Base-by-base conservation (phyloP, 768 basidiomycete genomes). In the Coprinopsis sp. region DNA sequence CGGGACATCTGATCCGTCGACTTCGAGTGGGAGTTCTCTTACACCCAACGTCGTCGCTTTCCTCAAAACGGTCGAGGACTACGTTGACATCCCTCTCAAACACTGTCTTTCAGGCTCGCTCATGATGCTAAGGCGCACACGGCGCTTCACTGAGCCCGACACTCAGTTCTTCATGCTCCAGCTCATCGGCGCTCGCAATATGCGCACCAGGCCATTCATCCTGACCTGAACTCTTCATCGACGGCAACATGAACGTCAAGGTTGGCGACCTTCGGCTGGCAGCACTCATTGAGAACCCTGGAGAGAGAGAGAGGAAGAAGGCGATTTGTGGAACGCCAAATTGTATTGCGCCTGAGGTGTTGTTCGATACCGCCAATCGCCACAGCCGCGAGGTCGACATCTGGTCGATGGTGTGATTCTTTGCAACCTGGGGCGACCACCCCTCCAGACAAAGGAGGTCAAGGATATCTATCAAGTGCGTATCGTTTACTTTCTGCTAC, bases 201-300 rank as follows among this genome's bases (percentile, higher is more conserved):
- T 64, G 78, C 78, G 24, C 87, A 93, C 60, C 91, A 93, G 55
- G 91, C 98, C 58, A 99, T 99, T 61, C 95, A 97, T 65, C 87
- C 95, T 23, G 95, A 99, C 64, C 78, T 99, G 49, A 99, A 97
- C 73, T 98, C 33, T 93, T 97, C 65, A 76, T 98, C 29, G 93
- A 96, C 61, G 64, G 67, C 38, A 79, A 87, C 58, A 94, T 97
- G 93, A 91, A 96, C 61, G 75, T 97, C 62, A 91, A 96, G 61
- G 92, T 98, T n/a, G 95, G 92, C 18, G 95, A 99, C 68, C 96
- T 99, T 67, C 95, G 95, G 7, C 74, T 99, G 18, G 95, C 96
- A 0, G 96, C 95, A 1, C 77, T 99, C 38, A 95, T 98, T 38
- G 94, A 97, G 70, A 94, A 82, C 60, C 90, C 89, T 10, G 95